Evolutionary conservation across 2,329 filamentous ascomycete genomes (phyloP).

Genomic region (Allantophomopsis cytisporea): DNA sequence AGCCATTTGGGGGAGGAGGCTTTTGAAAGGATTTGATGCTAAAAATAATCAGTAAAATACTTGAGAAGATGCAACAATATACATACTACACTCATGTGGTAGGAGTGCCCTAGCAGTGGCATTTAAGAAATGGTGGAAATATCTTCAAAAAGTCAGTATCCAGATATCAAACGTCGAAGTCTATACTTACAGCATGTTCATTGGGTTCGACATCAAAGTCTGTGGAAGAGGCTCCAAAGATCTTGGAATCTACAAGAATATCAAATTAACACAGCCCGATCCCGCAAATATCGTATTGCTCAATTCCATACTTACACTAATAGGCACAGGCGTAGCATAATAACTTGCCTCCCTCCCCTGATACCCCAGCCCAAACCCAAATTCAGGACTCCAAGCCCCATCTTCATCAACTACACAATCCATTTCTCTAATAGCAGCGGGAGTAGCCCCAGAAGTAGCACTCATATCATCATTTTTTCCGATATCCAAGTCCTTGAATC

Average conservation of each 20-base stretch:
- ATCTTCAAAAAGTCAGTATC: constrained; percentile 14
- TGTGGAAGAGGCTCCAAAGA: constrained; percentile 32
- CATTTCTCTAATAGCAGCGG: constrained; percentile 14
- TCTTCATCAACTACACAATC: constrained; percentile 5
- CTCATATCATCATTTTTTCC: constrained; percentile 57
- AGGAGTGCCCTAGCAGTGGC: constrained; percentile 1
- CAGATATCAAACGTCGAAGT: too few species aligned
- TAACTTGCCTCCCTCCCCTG: constrained; percentile 44
- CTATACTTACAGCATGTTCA: constrained; percentile 48
- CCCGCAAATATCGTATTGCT: background rate
- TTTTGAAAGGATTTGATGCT: constrained; percentile 37
- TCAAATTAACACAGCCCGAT: background rate
- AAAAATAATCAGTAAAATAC: constrained; percentile 6
- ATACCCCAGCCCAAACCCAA: constrained; percentile 32
- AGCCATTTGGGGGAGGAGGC: constrained; percentile 44
- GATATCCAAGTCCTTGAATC: constrained; percentile 55
- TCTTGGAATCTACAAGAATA: constrained; percentile 7
- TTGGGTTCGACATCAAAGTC: constrained; percentile 54
- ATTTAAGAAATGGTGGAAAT: constrained; percentile 43
- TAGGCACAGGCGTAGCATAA: constrained; percentile 54
- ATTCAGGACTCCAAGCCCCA: constrained; percentile 20
- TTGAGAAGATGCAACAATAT: too few species aligned
- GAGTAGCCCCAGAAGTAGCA: constrained; percentile 40
- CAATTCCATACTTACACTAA: constrained; percentile 29
- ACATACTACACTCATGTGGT: background rate